Conservation (phyloP, 306 rosid genomes). For the Bauhinia variegata region DNA sequence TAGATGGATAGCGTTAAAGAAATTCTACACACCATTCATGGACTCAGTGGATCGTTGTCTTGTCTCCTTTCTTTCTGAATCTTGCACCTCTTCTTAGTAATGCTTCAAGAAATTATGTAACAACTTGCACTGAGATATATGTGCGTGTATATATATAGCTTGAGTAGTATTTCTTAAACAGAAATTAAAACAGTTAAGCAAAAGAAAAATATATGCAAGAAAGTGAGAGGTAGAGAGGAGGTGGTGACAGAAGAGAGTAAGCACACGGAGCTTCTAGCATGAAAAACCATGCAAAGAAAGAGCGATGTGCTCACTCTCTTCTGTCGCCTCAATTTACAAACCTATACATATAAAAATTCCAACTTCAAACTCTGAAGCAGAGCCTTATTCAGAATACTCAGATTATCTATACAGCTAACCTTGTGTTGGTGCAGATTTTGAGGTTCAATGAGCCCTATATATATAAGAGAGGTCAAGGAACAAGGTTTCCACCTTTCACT, state of each 20-base stretch:
- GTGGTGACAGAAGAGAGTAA: slow-evolving; percentile 54
- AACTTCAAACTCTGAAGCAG: background rate
- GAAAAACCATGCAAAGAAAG: slow-evolving; percentile 43
- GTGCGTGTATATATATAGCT: no score
- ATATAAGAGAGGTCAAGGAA: slow-evolving; percentile 11
- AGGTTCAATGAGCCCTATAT: background rate
- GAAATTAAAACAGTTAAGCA: background rate
- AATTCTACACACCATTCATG: background rate
- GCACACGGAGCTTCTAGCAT: slow-evolving; percentile 55
- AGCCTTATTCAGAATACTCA: background rate
- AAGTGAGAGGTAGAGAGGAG: background rate
- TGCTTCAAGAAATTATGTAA: background rate
- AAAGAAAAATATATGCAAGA: background rate
- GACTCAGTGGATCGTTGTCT: background rate
- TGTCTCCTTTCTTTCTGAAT: background rate
- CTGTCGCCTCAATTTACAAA: slow-evolving; percentile 51
- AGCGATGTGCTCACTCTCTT: slow-evolving; percentile 63
- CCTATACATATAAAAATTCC: background rate
- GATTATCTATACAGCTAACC: background rate
- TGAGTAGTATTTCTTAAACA: slow-evolving; percentile 3
- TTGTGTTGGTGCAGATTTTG: background rate
- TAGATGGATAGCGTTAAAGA: no score
- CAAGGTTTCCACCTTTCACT: slow-evolving; percentile 4
- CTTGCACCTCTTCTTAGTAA: background rate
- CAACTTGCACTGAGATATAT: background rate